A percentile compares a stretch with the other conserved stretches of the same genome.
Evolutionary conservation across 2,329 filamentous ascomycete species (phyloP).

Genomic region (Fusarium sp.): DNA sequence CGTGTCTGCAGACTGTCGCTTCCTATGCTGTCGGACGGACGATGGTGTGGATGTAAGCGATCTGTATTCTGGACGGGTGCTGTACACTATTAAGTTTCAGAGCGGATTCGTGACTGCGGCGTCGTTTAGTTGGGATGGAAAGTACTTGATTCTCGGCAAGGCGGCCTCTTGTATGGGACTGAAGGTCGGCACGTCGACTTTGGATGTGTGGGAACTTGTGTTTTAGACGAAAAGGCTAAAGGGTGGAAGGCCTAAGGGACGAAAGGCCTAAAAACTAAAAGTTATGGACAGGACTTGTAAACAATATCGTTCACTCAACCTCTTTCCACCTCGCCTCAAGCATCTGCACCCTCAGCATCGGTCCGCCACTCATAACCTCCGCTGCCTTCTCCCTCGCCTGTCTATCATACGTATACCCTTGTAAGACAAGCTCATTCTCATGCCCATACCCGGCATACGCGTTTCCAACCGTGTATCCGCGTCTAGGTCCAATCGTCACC

Average conservation of each 20-base stretch:
- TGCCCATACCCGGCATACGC: conserved; percentile 51
- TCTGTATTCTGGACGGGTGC: conserved; percentile 50
- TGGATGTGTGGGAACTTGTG: conserved; percentile 49
- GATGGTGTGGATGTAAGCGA: conserved; percentile 54
- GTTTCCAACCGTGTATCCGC: conserved; percentile 48
- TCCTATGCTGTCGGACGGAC: conserved; percentile 53
- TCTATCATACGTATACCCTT: conserved; percentile 50
- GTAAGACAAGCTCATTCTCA: conserved; percentile 47
- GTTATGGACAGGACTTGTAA: neutral
- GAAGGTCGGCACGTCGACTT: conserved; percentile 42
- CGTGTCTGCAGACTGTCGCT: conserved; percentile 53
- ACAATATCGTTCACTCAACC: conserved; percentile 48
- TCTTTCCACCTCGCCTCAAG: conserved; percentile 53
- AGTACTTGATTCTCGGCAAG: conserved; percentile 50
- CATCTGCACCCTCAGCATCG: conserved; percentile 41
- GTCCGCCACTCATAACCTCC: conserved; percentile 21
- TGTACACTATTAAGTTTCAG: conserved; percentile 50
- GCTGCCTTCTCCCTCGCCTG: conserved; percentile 43
- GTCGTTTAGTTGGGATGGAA: conserved; percentile 50
- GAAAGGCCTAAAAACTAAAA: neutral
- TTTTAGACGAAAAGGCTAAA: conserved; percentile 39
- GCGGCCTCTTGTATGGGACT: conserved; percentile 42
- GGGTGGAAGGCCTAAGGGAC: neutral
- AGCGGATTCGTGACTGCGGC: conserved; percentile 50
- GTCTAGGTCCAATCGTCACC: conserved; percentile 33